Evolutionary conservation across 345 rosid genomes (phyloP), one percentile per base, ranked within the genome.

Genomic region (Eucalyptus sp.): DNA sequence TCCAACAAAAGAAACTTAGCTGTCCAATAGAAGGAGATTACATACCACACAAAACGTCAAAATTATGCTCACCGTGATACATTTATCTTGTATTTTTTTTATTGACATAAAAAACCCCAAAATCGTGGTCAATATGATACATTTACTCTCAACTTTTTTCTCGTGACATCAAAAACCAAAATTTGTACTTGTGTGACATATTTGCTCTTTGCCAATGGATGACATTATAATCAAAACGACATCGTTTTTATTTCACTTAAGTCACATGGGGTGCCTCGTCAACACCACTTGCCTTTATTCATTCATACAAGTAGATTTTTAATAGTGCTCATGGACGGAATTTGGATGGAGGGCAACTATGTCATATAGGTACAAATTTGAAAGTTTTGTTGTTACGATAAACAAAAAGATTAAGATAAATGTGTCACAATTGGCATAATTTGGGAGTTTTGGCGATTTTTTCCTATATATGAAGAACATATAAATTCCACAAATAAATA

Each of bases 371-470:
- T 52, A 18, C 25, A 52, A 52, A 52, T 52, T 18, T 52, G 58
- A 52, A 18, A 18, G 58, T 52, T 18, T 4, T 18, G 22, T 7
- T 0, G 0, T 52, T 4, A 52, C 2, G 58, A 52, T 52, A 52
- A 8, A 18, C 24, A 52, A 52, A 52, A 52, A 17, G 4, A 25
- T 18, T 56, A 24, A 56, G 62, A 4, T 56, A 56, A 24, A 4
- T 56, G 62, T 56, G 29, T 2, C 24, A 52, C 56, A 52, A 7
- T 52, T 18, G 58, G 2, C 29, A 52, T 52, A 52, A 52, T 18
- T 52, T 52, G 58, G 10, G 58, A 10, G 24, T 18, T 18, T 52
- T 18, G 58, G 10, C 58, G 4, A 52, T 52, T 52, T 52, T 52
- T 52, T 52, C 58, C 24, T 56, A 56, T 24, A 4, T 56, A 56